Base-by-base conservation (phyloP, 352 stramenopile genomes). In the Peronosclerospora sorghi region DNA sequence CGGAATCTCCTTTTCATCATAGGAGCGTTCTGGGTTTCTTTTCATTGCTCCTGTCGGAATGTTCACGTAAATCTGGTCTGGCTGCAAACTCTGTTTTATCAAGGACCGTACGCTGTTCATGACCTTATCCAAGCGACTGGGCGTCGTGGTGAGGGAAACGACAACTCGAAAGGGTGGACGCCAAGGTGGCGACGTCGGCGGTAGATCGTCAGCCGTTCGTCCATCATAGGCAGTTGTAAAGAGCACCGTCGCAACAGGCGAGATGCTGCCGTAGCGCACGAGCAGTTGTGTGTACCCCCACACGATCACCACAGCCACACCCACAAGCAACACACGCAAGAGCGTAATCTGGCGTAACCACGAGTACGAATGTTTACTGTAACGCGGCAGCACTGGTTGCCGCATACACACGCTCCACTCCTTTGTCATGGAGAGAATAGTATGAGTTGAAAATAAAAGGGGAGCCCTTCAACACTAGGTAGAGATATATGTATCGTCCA, bases 61-160 rank as follows among this genome's bases (percentile, higher is more conserved):
- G 48, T 90, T 83, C 8, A 87, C 52, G 55, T 89, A 87, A 44
- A 89, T 86, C 50, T 82, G 70, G 47, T 87, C 72, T 5, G 75
- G 74, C 36, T 62, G 39, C 36, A 90, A 52, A 34, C 57, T 74
- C 55, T 90, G 77, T 26, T 52, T 38, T 4, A 62, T 41, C 4
- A 90, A 52, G 20, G 67, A 84, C n/a, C 56, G 48, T 36, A 90
- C 62, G 43, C 62, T 84, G 54, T 87, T 51, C 64, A 87, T 83
- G 48, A 90, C 71, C 43, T 86, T 87, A 39, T 71, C 59, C 24
- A 90, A 50, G 5, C 77, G 70, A 45, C 62, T 76, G 6, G 74
- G 74, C 27, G 74, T 87, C 14, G 73, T 90, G 10, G 77, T 90
- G 32, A 90, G 67, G 24, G 73, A 86, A 37, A 90, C 73, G 5